Conservation (phyloP, 345 rosid genomes). For the Melastoma malabathricum region DNA sequence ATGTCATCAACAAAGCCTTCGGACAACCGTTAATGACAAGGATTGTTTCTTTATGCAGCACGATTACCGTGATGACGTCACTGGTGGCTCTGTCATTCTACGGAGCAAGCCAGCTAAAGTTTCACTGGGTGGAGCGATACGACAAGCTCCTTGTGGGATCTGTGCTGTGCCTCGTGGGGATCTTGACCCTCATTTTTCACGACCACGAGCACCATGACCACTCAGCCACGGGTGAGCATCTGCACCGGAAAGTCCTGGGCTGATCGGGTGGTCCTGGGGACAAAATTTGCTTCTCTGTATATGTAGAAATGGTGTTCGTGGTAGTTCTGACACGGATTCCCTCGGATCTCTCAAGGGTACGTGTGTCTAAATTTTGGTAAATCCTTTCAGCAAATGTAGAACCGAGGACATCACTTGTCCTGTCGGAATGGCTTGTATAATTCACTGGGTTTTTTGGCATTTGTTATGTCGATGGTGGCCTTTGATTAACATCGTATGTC, state of each 20-base stretch:
- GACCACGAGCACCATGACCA: conserved; percentile 48
- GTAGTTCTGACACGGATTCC: no score
- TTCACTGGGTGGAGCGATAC: conserved; percentile 92
- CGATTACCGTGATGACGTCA: conserved; percentile 88
- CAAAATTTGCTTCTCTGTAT: no score
- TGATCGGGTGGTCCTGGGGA: conserved; percentile 13
- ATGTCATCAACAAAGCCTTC: no score
- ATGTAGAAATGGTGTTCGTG: no score
- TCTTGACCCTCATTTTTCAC: conserved; percentile 79
- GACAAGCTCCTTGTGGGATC: conserved; percentile 97
- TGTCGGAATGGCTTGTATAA: no score
- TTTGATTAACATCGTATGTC: no score
- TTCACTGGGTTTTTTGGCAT: no score
- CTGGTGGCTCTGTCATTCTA: conserved; percentile 93
- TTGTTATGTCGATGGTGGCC: no score
- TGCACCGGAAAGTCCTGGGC: conserved; percentile 58
- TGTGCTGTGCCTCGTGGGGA: conserved; percentile 83
- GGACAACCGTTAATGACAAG: not conserved
- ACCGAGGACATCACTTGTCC: no score
- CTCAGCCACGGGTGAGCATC: conserved; percentile 21
- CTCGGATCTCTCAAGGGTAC: no score
- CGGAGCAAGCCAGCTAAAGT: conserved; percentile 94
- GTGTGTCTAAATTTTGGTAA: no score
- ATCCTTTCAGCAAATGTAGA: no score
- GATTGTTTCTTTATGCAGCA: conserved; percentile 38